Conservation (phyloP, 148 eudicot genomes). For the Amaranthus palmeri region DNA sequence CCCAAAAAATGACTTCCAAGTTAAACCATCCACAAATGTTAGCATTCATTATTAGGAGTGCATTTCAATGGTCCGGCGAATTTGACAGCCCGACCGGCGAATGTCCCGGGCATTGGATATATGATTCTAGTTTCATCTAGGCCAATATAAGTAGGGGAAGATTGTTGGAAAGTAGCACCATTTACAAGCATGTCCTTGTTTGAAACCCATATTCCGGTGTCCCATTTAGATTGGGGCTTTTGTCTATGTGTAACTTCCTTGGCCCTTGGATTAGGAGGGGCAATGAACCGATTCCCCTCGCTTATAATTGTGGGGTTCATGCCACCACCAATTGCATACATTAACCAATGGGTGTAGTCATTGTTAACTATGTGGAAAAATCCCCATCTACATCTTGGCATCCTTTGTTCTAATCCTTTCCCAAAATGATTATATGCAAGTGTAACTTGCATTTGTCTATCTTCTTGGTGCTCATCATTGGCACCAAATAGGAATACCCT, state of each 20-base stretch:
- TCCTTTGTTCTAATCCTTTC: slow-evolving; percentile 59
- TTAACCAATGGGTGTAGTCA: slow-evolving; percentile 74
- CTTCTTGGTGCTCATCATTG: slow-evolving; percentile 29
- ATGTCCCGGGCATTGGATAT: slow-evolving; percentile 25
- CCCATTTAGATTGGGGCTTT: slow-evolving; percentile 22
- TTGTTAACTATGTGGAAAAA: slow-evolving; percentile 69
- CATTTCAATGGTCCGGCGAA: slow-evolving; percentile 48
- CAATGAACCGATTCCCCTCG: slow-evolving; percentile 68
- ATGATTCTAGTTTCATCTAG: slow-evolving; percentile 11
- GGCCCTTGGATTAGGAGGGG: slow-evolving; percentile 36
- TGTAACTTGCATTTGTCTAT: slow-evolving; percentile 64
- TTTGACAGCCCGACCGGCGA: slow-evolving; percentile 29
- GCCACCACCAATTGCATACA: slow-evolving; percentile 79
- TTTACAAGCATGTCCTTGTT: slow-evolving; percentile 43
- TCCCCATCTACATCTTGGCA: slow-evolving; percentile 72
- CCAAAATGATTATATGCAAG: slow-evolving; percentile 71
- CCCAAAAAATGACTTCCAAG: no score
- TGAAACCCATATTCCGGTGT: slow-evolving; percentile 51
- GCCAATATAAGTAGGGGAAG: slow-evolving; percentile 19
- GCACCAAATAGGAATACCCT: slow-evolving; percentile 72
- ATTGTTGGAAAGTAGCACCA: slow-evolving; percentile 49
- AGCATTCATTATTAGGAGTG: slow-evolving; percentile 27
- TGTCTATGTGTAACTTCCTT: slow-evolving; percentile 42
- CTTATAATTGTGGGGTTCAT: slow-evolving; percentile 52
- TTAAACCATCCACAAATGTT: background rate